These are phyloP conservation scores for Nidula microcarpa DNA, from an alignment of 768 basidiomycete genomes.

Conservation along the genomic window DNA sequence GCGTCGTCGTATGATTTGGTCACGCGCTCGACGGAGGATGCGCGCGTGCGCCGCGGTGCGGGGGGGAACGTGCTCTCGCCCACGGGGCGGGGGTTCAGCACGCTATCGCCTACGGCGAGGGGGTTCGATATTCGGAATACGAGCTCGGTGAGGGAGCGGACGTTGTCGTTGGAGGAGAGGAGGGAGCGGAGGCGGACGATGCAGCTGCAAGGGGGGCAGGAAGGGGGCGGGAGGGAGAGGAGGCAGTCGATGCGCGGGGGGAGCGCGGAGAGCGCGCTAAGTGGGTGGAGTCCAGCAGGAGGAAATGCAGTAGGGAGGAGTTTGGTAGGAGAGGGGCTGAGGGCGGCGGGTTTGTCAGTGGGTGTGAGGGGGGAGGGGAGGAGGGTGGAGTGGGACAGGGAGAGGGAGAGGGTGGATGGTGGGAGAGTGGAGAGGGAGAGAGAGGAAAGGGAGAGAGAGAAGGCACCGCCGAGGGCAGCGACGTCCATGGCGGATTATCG, in stretches of 20 bases:
- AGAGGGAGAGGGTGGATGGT: constrained; percentile 1
- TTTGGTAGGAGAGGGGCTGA: constrained; percentile 63
- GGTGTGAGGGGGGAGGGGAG: constrained; percentile 16
- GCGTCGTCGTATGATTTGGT: too few relatives aligned
- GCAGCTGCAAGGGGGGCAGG: neutral
- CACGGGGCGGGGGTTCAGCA: too few relatives aligned
- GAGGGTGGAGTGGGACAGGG: constrained; percentile 3
- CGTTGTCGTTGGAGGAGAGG: too few relatives aligned
- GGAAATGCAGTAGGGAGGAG: constrained; percentile 49
- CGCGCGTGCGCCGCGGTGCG: too few relatives aligned
- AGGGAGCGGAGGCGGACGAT: too few relatives aligned
- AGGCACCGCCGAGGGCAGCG: constrained; percentile 32
- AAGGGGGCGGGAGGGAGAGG: constrained; percentile 27
- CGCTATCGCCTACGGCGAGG: too few relatives aligned
- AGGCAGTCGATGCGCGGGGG: constrained; percentile 60
- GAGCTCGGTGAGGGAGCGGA: too few relatives aligned
- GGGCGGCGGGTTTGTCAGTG: constrained; percentile 62
- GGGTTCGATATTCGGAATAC: too few relatives aligned
- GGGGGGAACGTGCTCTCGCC: too few relatives aligned
- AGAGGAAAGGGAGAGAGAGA: constrained; percentile 4
- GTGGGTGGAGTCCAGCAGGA: constrained; percentile 27
- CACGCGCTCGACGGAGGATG: too few relatives aligned
- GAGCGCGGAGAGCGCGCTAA: constrained; percentile 66
- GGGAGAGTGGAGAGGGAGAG: constrained; percentile 1
- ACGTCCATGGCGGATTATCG: constrained; percentile 57